phyloP scores from a whole-genome alignment of 257 asterid species.

The Lycium barbarum region DNA sequence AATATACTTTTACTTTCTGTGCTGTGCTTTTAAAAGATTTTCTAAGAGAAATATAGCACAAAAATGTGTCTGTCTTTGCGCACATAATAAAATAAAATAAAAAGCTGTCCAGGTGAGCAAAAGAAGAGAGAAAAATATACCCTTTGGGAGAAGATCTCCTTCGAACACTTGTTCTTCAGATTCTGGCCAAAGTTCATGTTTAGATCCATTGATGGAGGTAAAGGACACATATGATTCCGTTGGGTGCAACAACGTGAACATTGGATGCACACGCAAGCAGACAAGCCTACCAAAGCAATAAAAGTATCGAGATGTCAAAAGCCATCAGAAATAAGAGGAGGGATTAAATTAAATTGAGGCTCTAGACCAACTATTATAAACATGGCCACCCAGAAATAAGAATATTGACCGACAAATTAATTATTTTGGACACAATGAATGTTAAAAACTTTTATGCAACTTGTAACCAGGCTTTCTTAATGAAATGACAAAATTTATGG shows the following conservation, averaged over 20 bases:
- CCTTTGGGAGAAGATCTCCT: slow-evolving; percentile 82
- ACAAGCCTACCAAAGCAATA: slow-evolving; percentile 67
- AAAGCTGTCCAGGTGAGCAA: background rate
- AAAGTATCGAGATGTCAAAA: background rate
- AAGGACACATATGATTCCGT: slow-evolving; percentile 74
- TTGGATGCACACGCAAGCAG: slow-evolving; percentile 93
- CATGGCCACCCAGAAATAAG: background rate
- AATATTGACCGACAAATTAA: background rate
- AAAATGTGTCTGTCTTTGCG: background rate
- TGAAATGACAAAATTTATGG: background rate
- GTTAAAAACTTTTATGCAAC: background rate
- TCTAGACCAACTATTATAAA: slow-evolving; percentile 2
- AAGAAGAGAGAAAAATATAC: slow-evolving; percentile 44
- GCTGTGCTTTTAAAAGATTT: background rate
- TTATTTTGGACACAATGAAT: background rate
- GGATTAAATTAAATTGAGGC: background rate
- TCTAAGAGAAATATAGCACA: background rate
- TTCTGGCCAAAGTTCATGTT: slow-evolving; percentile 78
- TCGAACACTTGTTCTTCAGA: slow-evolving; percentile 65
- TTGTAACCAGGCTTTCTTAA: background rate
- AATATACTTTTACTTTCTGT: background rate
- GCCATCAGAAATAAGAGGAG: background rate
- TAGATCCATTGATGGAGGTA: slow-evolving; percentile 76
- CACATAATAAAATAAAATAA: background rate
- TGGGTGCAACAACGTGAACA: slow-evolving; percentile 74